phyloP scores from a whole-genome alignment of 2,329 filamentous ascomycete genomes.

The Phialocephala subalpina region DNA sequence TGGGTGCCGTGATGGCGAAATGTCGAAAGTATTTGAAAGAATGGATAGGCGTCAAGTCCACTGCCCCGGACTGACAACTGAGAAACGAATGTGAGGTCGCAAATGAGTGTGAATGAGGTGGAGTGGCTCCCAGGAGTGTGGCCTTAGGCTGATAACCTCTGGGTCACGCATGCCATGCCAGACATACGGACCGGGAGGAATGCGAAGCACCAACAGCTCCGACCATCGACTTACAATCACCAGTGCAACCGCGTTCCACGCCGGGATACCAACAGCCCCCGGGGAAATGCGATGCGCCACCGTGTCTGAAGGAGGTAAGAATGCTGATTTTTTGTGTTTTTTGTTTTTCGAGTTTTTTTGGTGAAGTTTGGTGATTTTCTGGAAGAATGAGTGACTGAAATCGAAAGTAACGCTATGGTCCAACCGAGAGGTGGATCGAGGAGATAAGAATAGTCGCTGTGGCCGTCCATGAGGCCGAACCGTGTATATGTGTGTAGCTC shows the following conservation, averaged over 20 bases:
- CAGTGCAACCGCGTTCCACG: background rate
- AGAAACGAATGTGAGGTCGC: slow-evolving; percentile 6
- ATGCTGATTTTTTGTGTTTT: no score
- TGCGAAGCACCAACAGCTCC: background rate
- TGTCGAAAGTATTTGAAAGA: no score
- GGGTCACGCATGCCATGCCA: background rate
- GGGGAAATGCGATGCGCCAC: background rate
- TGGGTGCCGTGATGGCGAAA: slow-evolving; percentile 3
- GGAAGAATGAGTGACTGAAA: no score
- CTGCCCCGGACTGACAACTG: slow-evolving; percentile 4
- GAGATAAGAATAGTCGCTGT: no score
- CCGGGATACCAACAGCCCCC: background rate
- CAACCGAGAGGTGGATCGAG: no score
- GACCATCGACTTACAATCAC: background rate
- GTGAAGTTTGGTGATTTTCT: no score
- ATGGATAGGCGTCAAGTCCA: background rate
- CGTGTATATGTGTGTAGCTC: no score
- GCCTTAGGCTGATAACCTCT: background rate
- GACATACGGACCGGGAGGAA: background rate
- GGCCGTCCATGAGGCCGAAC: no score
- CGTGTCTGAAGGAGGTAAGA: background rate
- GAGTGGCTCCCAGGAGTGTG: no score
- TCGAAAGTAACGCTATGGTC: no score
- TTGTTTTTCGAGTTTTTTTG: no score
- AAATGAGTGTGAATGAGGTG: background rate